Conservation (phyloP, 1,284 basidiomycete genomes). For the Pseudozyma thailandica region DNA sequence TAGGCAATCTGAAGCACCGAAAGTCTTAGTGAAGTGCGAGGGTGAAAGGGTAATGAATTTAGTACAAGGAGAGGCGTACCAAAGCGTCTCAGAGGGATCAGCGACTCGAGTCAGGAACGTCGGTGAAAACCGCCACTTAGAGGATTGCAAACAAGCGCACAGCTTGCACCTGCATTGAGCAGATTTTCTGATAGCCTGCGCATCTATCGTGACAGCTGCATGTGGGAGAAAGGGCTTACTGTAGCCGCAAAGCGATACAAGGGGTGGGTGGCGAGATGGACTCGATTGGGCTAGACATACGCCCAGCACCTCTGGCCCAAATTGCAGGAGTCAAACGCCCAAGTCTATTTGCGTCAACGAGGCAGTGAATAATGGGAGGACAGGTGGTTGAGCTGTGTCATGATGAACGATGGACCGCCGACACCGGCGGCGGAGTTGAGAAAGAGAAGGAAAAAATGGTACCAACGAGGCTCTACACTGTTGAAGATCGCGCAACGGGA, state of each 20-base stretch:
- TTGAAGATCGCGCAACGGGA: slow-evolving; percentile 1
- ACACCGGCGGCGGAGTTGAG: slow-evolving; percentile 8
- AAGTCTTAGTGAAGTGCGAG: background rate
- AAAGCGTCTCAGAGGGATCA: background rate
- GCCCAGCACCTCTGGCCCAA: slow-evolving; percentile 30
- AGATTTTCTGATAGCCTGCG: too few relatives aligned
- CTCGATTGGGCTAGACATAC: slow-evolving; percentile 9
- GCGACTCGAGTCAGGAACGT: slow-evolving; percentile 12
- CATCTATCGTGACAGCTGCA: too few relatives aligned
- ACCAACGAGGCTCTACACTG: too few relatives aligned
- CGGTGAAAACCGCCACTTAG: background rate
- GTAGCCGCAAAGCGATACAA: too few relatives aligned
- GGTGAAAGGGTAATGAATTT: slow-evolving; percentile 9
- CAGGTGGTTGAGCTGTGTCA: background rate
- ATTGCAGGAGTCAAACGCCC: background rate
- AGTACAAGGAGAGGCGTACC: background rate
- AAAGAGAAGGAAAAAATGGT: too few relatives aligned
- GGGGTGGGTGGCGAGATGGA: background rate
- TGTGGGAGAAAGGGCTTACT: too few relatives aligned
- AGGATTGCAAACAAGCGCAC: background rate
- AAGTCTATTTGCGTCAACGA: background rate
- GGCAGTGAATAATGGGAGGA: background rate
- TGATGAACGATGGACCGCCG: background rate
- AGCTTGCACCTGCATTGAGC: too few relatives aligned
- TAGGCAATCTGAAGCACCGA: background rate